Percentiles rank a stretch among this genome's conserved stretches.
phyloP scores from a whole-genome alignment of 2,329 filamentous ascomycete species.

The Colletotrichum sojae region DNA sequence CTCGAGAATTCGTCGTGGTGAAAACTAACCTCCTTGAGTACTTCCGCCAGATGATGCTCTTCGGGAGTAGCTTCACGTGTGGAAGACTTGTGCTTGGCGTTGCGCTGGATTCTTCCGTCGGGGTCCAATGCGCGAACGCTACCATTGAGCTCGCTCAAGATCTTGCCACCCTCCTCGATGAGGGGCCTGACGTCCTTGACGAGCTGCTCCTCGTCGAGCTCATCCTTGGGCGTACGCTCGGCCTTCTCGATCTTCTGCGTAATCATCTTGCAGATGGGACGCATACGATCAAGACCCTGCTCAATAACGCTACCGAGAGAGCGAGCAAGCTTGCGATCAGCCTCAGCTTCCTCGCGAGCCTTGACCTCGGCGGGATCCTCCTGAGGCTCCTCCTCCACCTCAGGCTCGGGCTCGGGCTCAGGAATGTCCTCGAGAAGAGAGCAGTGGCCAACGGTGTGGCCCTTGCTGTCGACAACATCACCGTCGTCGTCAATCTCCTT shows the following conservation, averaged over 20 bases:
- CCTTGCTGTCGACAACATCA: conserved; percentile 79
- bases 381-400: conserved; percentile 59
- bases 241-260: conserved; percentile 86
- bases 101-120: conserved; percentile 86
- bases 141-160: conserved; percentile 89
- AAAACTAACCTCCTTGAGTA: conserved; percentile 77
- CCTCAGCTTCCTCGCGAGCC: conserved; percentile 69
- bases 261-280: conserved; percentile 89
- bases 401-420: conserved; percentile 62
- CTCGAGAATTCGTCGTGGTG: not conserved
- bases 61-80: conserved; percentile 84
- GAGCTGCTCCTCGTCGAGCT: conserved; percentile 90
- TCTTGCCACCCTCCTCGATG: conserved; percentile 86
- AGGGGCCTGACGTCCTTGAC: conserved; percentile 89
- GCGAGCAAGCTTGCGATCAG: conserved; percentile 82
- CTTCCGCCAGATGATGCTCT: conserved; percentile 86
- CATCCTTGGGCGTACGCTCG: conserved; percentile 85
- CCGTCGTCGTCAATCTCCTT: conserved; percentile 80
- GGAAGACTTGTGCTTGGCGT: conserved; percentile 85
- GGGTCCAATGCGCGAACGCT: conserved; percentile 90
- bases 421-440: conserved; percentile 74
- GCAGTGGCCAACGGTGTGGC: conserved; percentile 76
- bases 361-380: conserved; percentile 65
- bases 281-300: conserved; percentile 85
- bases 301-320: conserved; percentile 82